Conservation (phyloP, 2,329 filamentous ascomycete species). For the Rhynchosporium agropyri region DNA sequence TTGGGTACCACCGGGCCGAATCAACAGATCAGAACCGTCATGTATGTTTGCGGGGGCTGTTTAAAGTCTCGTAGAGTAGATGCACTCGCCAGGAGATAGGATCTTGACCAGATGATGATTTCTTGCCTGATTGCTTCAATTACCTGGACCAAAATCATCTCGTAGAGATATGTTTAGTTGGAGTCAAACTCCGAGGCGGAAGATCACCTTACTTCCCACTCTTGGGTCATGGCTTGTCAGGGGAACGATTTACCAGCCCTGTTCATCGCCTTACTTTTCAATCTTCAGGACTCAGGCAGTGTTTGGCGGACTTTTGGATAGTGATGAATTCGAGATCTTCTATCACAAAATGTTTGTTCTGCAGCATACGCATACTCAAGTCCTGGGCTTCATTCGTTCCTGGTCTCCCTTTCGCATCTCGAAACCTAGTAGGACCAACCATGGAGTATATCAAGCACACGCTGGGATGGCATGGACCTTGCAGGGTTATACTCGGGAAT, state of each 20-base stretch:
- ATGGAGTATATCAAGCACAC: constrained; percentile 4
- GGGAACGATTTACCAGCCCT: not conserved
- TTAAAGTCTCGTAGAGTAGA: constrained; percentile 3
- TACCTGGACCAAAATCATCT: not conserved
- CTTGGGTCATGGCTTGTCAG: not conserved
- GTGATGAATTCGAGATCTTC: not conserved
- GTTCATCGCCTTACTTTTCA: not conserved
- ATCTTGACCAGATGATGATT: not conserved
- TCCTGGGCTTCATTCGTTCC: constrained; percentile 1
- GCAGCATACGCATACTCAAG: constrained; percentile 1
- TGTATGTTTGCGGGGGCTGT: not conserved
- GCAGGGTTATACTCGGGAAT: not conserved
- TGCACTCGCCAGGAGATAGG: not conserved
- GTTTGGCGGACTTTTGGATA: constrained; percentile 6
- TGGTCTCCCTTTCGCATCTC: constrained; percentile 11
- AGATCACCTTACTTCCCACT: not conserved
- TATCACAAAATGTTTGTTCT: constrained; percentile 18
- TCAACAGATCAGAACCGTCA: constrained; percentile 1
- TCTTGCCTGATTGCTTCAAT: not conserved
- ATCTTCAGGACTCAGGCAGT: constrained; percentile 4
- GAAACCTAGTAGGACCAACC: not conserved
- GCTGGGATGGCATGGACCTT: constrained; percentile 6
- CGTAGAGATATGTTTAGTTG: not conserved
- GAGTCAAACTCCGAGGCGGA: constrained; percentile 6
- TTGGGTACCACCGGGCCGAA: constrained; percentile 16